Base-by-base conservation (phyloP, 257 asterid genomes). In the Knoxia roxburghii region DNA sequence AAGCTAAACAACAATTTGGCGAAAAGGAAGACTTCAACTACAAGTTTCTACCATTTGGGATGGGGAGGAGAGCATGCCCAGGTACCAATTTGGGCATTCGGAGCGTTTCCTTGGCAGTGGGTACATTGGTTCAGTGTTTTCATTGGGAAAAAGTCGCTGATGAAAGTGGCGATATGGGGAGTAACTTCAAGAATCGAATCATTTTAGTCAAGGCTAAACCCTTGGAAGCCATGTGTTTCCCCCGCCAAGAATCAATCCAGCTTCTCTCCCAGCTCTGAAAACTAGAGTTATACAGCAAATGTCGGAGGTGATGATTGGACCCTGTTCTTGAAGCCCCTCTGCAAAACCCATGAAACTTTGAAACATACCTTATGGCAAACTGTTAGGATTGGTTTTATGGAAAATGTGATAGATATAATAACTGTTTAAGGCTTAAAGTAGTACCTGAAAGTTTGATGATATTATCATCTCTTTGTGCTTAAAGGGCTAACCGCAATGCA, bases 61-160 rank as follows among this genome's bases (percentile, higher is more conserved):
- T 70, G 51, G 94, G 94, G 33, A 78, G 94, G 49, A 74, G 94
- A 72, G 84, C 87, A 0, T 86, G 88, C 46, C 84, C 94, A 3
- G 94, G 88, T 26, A 67, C 70, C 7, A 71, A 37, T 3, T 67
- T 86, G 85, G 90, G 79, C 0, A 15, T 80, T 56, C 67, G 85
- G 35, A 72, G 69, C 17, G 79, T 79, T 21, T 69, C 82, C 0
- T 58, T 86, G 76, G 87, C 77, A 0, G 35, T 86, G 70, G 94
- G 85, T 20, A 75, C 78, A 11, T 68, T 82, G 27, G 64, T 86
- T 29, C 94, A 84, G 76, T 86, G 90, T 71, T 84, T 84, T 43
- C 79, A 86, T 12, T 84, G 86, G 93, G 75, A 76, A 41, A 80
- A 52, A 39, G 61, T 67, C 0, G 60, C 20, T 7, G 43, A 55